Evolutionary conservation across 768 basidiomycete genomes (phyloP).

Genomic region (Cystofilobasidium capitatum): DNA sequence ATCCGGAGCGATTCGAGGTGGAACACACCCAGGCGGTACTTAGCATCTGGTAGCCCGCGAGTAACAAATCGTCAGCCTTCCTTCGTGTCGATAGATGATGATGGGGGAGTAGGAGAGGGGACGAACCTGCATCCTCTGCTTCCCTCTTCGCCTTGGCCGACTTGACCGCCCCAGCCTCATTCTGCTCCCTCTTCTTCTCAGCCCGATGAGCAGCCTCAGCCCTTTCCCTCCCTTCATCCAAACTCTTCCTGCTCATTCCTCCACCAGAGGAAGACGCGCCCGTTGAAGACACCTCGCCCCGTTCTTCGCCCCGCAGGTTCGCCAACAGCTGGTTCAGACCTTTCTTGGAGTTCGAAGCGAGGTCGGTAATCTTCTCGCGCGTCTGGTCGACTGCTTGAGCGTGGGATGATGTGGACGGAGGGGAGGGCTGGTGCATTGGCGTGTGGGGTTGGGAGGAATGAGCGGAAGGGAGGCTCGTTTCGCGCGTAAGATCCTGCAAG

Average conservation of each 20-base stretch:
- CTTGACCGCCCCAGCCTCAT: slow-evolving; percentile 15
- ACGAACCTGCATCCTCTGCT: slow-evolving; percentile 22
- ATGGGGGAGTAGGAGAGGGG: neutral
- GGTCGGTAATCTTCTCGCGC: slow-evolving; percentile 18
- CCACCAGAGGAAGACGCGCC: neutral
- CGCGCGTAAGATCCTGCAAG: neutral
- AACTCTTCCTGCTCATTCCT: neutral
- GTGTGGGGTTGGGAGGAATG: neutral
- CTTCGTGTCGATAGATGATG: no score
- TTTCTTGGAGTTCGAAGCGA: slow-evolving; percentile 14
- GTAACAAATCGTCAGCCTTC: neutral
- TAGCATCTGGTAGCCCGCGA: neutral
- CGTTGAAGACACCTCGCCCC: neutral
- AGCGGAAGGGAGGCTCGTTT: neutral
- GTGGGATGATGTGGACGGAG: neutral
- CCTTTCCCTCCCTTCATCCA: slow-evolving; percentile 12
- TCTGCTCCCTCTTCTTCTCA: slow-evolving; percentile 24
- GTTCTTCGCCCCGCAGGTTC: slow-evolving; percentile 12
- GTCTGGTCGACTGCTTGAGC: neutral
- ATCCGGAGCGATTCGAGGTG: slow-evolving; percentile 23
- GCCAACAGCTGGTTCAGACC: slow-evolving; percentile 16
- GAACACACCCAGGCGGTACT: slow-evolving; percentile 23
- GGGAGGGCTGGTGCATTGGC: neutral
- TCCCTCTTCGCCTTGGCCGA: slow-evolving; percentile 21
- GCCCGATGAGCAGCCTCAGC: neutral